Evolutionary conservation across 2,329 filamentous ascomycete genomes (phyloP).

Genomic region (Hymenoscyphus scutula): DNA sequence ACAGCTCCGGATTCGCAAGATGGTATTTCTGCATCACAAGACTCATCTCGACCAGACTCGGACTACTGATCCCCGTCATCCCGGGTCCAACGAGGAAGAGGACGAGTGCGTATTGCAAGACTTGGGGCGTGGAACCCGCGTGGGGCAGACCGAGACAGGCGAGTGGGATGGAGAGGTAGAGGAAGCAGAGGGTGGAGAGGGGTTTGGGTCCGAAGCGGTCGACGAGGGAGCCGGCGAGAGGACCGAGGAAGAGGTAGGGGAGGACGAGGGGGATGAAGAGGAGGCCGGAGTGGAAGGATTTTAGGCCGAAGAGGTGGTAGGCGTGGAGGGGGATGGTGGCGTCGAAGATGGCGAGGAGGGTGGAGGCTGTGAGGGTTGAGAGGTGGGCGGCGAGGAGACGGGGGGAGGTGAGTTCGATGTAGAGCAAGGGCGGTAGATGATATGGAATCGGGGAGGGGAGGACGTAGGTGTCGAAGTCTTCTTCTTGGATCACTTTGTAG

Average conservation of each 20-base stretch:
- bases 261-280: slow-evolving; percentile 11
- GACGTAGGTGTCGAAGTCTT: slow-evolving; percentile 35
- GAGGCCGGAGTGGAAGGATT: slow-evolving; percentile 6
- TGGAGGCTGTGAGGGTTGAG: slow-evolving; percentile 45
- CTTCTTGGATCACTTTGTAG: slow-evolving; percentile 13
- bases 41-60: slow-evolving; percentile 56
- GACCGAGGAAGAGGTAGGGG: slow-evolving; percentile 6
- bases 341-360: slow-evolving; percentile 37
- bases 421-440: slow-evolving; percentile 45
- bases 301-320: slow-evolving; percentile 8
- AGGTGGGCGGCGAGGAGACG: slow-evolving; percentile 41
- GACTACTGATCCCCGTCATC: slow-evolving; percentile 51
- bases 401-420: slow-evolving; percentile 41
- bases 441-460: slow-evolving; percentile 28
- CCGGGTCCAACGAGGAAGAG: slow-evolving; percentile 50
- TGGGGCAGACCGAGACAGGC: slow-evolving; percentile 44
- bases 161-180: slow-evolving; percentile 24
- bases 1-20: slow-evolving; percentile 52
- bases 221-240: slow-evolving; percentile 38
- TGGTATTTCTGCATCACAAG: slow-evolving; percentile 54
- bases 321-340: slow-evolving; percentile 7
- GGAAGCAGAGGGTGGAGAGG: slow-evolving; percentile 36
- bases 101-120: slow-evolving; percentile 46
- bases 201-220: slow-evolving; percentile 40
- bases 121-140: slow-evolving; percentile 39